A percentile compares a stretch with the other conserved stretches of the same genome.
These are phyloP conservation scores for Ilyonectria robusta DNA, from an alignment of 2,329 filamentous ascomycete genomes.

Conservation along the genomic window DNA sequence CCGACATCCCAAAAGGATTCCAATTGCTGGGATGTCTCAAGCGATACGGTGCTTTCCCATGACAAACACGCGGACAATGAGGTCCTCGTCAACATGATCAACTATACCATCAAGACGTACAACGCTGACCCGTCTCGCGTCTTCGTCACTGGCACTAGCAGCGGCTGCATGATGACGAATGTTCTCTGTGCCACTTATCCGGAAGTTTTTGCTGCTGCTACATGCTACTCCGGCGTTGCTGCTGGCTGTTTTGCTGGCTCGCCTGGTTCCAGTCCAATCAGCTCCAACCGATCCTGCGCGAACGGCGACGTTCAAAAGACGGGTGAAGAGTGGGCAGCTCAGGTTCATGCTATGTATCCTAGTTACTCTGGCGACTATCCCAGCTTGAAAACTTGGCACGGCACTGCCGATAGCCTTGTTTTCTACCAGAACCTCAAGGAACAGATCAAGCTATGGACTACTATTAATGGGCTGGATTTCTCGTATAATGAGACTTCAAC, in stretches of 20 bases:
- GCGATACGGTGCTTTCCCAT: conserved; percentile 1
- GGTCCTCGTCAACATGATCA: conserved; percentile 15
- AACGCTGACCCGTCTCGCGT: conserved; percentile 1
- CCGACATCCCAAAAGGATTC: conserved; percentile 12
- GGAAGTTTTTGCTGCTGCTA: conserved; percentile 5
- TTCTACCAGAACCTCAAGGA: conserved; percentile 21
- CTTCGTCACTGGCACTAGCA: conserved; percentile 12
- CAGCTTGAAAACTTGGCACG: conserved; percentile 19
- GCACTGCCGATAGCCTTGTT: conserved; percentile 10
- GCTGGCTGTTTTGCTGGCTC: conserved; percentile 15
- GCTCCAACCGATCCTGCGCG: conserved; percentile 11
- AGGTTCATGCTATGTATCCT: conserved; percentile 13
- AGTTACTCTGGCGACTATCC: conserved; percentile 8
- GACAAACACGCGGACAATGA: conserved; percentile 13
- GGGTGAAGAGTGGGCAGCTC: conserved; percentile 16
- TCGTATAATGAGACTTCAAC: neutral
- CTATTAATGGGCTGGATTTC: neutral
- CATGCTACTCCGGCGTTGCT: conserved; percentile 12
- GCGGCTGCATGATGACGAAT: conserved; percentile 21
- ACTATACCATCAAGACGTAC: conserved; percentile 8
- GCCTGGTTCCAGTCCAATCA: conserved; percentile 13
- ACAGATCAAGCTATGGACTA: conserved; percentile 16
- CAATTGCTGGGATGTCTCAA: conserved; percentile 17
- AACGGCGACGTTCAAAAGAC: conserved; percentile 14
- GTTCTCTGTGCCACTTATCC: conserved; percentile 14